Evolutionary conservation across 345 rosid species (phyloP).

Genomic region (Citrus hindsii): DNA sequence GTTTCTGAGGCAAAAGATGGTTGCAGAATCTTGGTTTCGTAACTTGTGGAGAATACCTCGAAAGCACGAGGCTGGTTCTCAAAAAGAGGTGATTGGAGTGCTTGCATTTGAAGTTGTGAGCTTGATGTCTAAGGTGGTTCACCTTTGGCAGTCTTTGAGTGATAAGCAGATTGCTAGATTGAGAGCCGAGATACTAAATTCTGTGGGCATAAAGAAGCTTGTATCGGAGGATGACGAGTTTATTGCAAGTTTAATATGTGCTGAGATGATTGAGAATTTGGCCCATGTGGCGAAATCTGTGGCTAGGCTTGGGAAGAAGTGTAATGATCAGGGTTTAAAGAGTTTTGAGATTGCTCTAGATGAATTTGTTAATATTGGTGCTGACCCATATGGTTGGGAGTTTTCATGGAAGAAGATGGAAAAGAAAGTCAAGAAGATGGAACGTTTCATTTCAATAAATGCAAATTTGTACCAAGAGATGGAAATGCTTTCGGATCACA

Average conservation of each 20-base stretch:
- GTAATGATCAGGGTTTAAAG: slow-evolving; percentile 62
- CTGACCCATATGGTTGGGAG: slow-evolving; percentile 73
- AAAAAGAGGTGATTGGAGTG: slow-evolving; percentile 67
- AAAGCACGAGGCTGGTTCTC: slow-evolving; percentile 50
- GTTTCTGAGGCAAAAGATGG: slow-evolving; percentile 45
- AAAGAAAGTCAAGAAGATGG: slow-evolving; percentile 79
- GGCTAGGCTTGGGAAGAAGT: slow-evolving; percentile 67
- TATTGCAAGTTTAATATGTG: slow-evolving; percentile 53
- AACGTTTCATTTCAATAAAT: slow-evolving; percentile 65
- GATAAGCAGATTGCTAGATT: slow-evolving; percentile 76
- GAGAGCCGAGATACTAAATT: slow-evolving; percentile 63
- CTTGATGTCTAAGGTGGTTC: slow-evolving; percentile 79
- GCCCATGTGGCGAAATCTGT: slow-evolving; percentile 64
- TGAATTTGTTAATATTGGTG: slow-evolving; percentile 48
- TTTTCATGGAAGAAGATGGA: slow-evolving; percentile 82
- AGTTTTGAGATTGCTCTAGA: slow-evolving; percentile 55
- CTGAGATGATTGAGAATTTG: slow-evolving; percentile 67
- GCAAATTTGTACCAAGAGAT: slow-evolving; percentile 84
- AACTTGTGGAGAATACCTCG: slow-evolving; percentile 62
- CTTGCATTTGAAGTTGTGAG: slow-evolving; percentile 88
- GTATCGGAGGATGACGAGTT: slow-evolving; percentile 80
- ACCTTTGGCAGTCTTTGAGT: slow-evolving; percentile 85
- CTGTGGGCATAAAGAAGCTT: slow-evolving; percentile 72
- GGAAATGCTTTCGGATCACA: slow-evolving; percentile 76
- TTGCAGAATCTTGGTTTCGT: slow-evolving; percentile 90